These are phyloP conservation scores for Eucalyptus pumila DNA, from an alignment of 345 rosid genomes.

Conservation along the genomic window DNA sequence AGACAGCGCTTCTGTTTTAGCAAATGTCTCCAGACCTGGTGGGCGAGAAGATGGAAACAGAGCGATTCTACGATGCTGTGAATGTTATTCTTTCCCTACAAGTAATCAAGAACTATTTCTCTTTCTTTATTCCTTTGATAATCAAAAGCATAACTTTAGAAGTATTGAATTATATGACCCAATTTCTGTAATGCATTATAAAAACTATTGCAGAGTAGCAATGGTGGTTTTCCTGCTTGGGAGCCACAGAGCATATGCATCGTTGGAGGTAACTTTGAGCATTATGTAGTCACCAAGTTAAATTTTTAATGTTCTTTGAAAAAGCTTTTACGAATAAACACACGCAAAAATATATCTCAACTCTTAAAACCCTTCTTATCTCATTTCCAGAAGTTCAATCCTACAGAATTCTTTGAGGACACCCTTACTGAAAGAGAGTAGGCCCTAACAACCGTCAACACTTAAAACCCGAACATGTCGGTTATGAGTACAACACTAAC, in stretches of 20 bases:
- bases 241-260: constrained; percentile 37
- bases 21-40: constrained; percentile 25
- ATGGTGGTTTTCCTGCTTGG: constrained; percentile 43
- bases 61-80: constrained; percentile 25
- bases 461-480: not conserved
- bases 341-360: not conserved
- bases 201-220: constrained; percentile 14
- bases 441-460: not conserved
- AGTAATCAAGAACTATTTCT: not conserved
- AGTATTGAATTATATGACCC: too few species aligned
- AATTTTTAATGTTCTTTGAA: not conserved
- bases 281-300: not conserved
- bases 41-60: constrained; percentile 18
- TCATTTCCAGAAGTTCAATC: constrained; percentile 23
- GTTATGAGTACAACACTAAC: too few species aligned
- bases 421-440: constrained; percentile 39
- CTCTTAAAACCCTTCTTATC: not conserved
- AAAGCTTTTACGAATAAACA: not conserved
- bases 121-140: not conserved
- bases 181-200: not conserved
- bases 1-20: constrained; percentile 22
- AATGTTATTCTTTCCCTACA: constrained; percentile 35
- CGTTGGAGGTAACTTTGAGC: constrained; percentile 26
- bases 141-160: not conserved
- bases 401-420: constrained; percentile 38